Evolutionary conservation across 2,329 filamentous ascomycete species (phyloP), one percentile per base, ranked within the genome.

Genomic region (Fusarium humuli): DNA sequence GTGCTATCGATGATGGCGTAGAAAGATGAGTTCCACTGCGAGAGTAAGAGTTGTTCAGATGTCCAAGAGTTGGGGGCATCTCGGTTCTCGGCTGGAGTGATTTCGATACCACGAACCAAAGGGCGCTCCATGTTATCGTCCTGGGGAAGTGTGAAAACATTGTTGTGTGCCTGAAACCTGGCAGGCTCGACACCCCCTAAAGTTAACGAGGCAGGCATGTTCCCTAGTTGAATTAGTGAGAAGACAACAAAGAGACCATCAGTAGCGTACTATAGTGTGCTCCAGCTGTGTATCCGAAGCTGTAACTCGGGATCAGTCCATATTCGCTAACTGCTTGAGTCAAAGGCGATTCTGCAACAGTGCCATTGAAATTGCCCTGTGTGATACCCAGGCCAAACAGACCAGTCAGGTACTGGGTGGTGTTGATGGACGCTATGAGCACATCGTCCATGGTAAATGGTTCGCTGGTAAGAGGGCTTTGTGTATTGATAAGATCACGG

Each of bases 241-340:
- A 48, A 18, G 25, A 54, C 10, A 20, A 11, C 9, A 23, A 13
- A 57, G 11, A 23, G 22, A 30, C 25, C 12, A 34, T 37, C 10
- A n/a, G 23, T n/a, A 18, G 61, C 86, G 77, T 81, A 90, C 90
- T 85, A 75, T 94, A 94, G 66, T 86, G 86, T n/a, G 91, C 91
- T 18, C 92, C 92, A 42, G 91, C 91, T 6, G 92, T 94, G 77
- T 90, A 94, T 54, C 90, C 91, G 76, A 92, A 94, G 44, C 90
- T 92, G 67, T 92, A 84, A 76, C 91, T 93, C 2, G 91, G 89
- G 49, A 94, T 91, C 61, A 80, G 81, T 11, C 86, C 86, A 60
- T 86, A 83, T 13, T 84, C 79, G 74, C 89, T 86, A 45, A 92
- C 86, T 54, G 91, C 80, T 75, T 90, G 79, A 70, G 86, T 80